Conservation (phyloP, 2,329 filamentous ascomycete genomes). For the Cytospora leucostoma region DNA sequence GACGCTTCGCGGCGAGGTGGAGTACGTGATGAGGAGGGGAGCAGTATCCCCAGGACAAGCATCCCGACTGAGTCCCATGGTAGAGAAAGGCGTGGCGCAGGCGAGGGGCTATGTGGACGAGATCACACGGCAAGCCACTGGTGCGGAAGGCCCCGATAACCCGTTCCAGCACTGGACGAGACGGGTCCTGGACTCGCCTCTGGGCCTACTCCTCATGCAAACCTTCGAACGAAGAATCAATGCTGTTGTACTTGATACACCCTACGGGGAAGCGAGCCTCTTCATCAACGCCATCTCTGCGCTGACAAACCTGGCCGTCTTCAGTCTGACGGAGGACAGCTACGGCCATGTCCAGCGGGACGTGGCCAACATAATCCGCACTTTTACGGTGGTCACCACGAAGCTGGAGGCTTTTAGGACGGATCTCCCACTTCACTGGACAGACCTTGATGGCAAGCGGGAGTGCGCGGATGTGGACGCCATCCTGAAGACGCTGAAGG, state of each 20-base stretch:
- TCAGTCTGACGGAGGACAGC: slow-evolving; percentile 76
- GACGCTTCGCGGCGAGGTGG: slow-evolving; percentile 46
- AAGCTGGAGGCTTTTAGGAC: slow-evolving; percentile 69
- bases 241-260: slow-evolving; percentile 70
- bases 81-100: slow-evolving; percentile 51
- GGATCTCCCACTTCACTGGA: slow-evolving; percentile 70
- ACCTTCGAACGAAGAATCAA: slow-evolving; percentile 66
- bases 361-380: slow-evolving; percentile 72
- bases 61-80: slow-evolving; percentile 52
- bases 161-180: slow-evolving; percentile 52
- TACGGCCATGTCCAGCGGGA: slow-evolving; percentile 86
- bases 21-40: slow-evolving; percentile 46
- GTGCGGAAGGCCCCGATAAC: slow-evolving; percentile 50
- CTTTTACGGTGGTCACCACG: slow-evolving; percentile 68
- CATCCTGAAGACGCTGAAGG: slow-evolving; percentile 65
- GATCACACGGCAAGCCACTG: slow-evolving; percentile 57
- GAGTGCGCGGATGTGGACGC: slow-evolving; percentile 69
- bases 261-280: slow-evolving; percentile 67
- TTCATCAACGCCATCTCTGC: slow-evolving; percentile 73
- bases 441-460: slow-evolving; percentile 63
- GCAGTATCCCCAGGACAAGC: slow-evolving; percentile 51
- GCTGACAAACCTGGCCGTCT: slow-evolving; percentile 68
- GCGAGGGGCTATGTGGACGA: slow-evolving; percentile 52
- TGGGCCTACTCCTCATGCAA: slow-evolving; percentile 71
- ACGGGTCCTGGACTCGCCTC: slow-evolving; percentile 48